phyloP scores from a whole-genome alignment of 768 basidiomycete species.

The Leccinum truebloodii region DNA sequence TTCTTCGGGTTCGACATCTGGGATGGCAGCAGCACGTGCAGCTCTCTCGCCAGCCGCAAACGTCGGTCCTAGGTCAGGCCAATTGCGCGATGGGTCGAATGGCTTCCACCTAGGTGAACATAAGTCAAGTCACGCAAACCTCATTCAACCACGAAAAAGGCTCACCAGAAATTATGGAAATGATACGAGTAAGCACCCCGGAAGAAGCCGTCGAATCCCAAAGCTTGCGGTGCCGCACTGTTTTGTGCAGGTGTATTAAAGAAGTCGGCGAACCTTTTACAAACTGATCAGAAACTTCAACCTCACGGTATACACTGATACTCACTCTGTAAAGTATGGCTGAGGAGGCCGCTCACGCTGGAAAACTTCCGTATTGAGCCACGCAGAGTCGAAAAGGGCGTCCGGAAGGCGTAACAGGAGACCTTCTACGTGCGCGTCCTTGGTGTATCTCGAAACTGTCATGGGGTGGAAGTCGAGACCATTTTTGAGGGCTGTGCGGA shows the following conservation, averaged over 20 bases:
- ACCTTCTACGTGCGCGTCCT: conserved; percentile 84
- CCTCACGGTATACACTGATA: conserved; percentile 2
- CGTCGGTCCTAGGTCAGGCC: conserved; percentile 85
- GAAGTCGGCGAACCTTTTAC: conserved; percentile 77
- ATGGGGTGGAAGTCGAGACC: conserved; percentile 96
- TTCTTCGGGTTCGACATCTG: conserved; percentile 33
- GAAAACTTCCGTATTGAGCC: conserved; percentile 91
- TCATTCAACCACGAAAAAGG: conserved; percentile 4
- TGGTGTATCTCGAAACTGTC: conserved; percentile 88
- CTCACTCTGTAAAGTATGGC: conserved; percentile 87
- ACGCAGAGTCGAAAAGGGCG: conserved; percentile 95
- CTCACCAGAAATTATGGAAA: conserved; percentile 91
- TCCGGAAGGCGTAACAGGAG: conserved; percentile 89
- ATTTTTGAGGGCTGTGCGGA: conserved; percentile 93
- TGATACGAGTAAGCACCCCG: conserved; percentile 95
- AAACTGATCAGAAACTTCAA: conserved; percentile 2
- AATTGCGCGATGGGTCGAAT: conserved; percentile 91
- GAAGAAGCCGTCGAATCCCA: conserved; percentile 96
- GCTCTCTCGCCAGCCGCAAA: conserved; percentile 76
- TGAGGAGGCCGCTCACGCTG: conserved; percentile 93
- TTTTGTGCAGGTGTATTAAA: conserved; percentile 76
- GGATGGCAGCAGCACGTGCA: conserved; percentile 50
- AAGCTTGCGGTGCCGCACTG: conserved; percentile 80
- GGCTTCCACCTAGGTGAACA: conserved; percentile 80
- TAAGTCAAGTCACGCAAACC: neutral